A percentile compares a stretch with the other conserved stretches of the same genome.
These are phyloP conservation scores for Nadsonia starkeyi-henricii DNA, from an alignment of 1,139 yeast species.

Conservation along the genomic window DNA sequence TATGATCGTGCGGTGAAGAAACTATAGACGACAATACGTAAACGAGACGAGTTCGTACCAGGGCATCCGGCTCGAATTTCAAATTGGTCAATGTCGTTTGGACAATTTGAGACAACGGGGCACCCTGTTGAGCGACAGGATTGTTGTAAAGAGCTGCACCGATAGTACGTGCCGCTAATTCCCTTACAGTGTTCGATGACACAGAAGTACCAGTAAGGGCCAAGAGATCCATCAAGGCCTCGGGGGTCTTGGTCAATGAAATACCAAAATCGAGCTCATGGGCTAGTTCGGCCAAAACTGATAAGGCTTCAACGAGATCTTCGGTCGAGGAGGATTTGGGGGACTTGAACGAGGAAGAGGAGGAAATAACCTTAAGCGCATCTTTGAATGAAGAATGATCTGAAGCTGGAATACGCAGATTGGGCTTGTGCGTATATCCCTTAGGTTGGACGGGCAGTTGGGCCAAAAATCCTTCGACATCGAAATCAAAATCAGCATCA, in stretches of 20 bases:
- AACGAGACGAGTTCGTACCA: background rate
- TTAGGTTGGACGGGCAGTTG: background rate
- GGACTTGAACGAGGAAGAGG: background rate
- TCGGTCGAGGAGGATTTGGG: too few species aligned
- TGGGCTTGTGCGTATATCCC: constrained; percentile 2
- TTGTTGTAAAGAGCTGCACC: constrained; percentile 5
- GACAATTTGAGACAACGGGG: background rate
- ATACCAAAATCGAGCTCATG: constrained; percentile 6
- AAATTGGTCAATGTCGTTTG: background rate
- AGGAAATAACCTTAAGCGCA: background rate
- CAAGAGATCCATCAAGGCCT: background rate
- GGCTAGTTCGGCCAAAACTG: constrained; percentile 3
- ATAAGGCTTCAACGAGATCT: background rate
- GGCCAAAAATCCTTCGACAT: too few species aligned
- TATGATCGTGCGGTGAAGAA: too few species aligned
- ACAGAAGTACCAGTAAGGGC: background rate
- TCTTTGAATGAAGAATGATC: constrained; percentile 2
- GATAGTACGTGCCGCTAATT: constrained; percentile 5
- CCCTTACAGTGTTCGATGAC: background rate
- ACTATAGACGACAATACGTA: background rate
- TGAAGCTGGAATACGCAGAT: constrained; percentile 3
- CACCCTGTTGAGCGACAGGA: constrained; percentile 1
- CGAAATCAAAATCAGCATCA: too few species aligned
- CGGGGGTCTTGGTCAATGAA: background rate
- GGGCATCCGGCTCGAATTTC: background rate